phyloP scores from a whole-genome alignment of 257 asterid species.

The Fraxinus anomala region DNA sequence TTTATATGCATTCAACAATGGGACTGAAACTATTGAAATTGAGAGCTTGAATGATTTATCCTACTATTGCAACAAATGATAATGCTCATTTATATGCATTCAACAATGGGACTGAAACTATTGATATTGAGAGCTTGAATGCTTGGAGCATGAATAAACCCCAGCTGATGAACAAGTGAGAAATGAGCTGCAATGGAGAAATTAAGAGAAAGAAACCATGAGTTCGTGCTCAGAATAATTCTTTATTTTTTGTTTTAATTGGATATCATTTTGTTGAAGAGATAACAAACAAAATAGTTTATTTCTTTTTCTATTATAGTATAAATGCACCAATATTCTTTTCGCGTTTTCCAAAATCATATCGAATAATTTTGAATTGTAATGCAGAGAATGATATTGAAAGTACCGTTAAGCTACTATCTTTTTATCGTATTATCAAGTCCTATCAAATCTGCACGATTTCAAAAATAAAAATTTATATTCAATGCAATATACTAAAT shows the following conservation, averaged over 20 bases:
- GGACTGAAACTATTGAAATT: constrained; percentile 3
- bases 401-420: no score
- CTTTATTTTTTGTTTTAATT: neutral
- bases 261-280: no score
- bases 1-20: constrained; percentile 20
- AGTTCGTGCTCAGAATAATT: neutral
- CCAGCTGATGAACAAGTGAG: neutral
- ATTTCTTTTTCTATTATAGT: no score
- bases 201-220: neutral
- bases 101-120: constrained; percentile 13
- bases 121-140: constrained; percentile 10
- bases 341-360: neutral
- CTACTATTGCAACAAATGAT: neutral
- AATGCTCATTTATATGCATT: constrained; percentile 10
- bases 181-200: neutral
- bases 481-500: no score
- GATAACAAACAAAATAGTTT: no score
- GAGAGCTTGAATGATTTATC: constrained; percentile 13
- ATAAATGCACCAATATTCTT: no score
- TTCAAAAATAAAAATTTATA: no score
- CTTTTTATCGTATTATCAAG: no score
- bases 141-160: constrained; percentile 24
- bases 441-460: no score
- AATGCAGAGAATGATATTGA: no score
- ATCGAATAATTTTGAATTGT: no score